phyloP scores from a whole-genome alignment of 306 rosid genomes.

The Cicer yamashitae region DNA sequence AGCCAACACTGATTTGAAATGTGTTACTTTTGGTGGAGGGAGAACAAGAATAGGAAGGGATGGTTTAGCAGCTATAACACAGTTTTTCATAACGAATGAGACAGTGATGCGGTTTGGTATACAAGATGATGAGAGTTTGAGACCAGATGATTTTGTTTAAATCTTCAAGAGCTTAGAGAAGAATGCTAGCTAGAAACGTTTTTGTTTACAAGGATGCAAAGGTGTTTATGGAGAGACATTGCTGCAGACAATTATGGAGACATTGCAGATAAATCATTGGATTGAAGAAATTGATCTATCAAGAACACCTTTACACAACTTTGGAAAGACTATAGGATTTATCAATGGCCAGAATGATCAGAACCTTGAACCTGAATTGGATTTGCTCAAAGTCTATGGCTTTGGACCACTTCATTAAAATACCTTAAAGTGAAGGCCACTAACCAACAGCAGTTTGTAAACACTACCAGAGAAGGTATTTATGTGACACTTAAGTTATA shows the following conservation, averaged over 20 bases:
- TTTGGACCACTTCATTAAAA: no score
- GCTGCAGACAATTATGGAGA: conserved; percentile 75
- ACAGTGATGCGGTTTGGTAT: conserved; percentile 70
- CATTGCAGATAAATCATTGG: conserved; percentile 89
- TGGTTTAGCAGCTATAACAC: conserved; percentile 74
- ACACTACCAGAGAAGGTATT: no score
- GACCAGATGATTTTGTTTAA: conserved; percentile 68
- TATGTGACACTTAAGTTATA: no score
- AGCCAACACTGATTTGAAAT: conserved; percentile 74
- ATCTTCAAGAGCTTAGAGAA: conserved; percentile 83
- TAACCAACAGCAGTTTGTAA: no score
- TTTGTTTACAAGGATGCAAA: conserved; percentile 79
- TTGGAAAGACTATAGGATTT: conserved; percentile 68
- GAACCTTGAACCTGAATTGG: conserved; percentile 80
- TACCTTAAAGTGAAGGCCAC: no score
- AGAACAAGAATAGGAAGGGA: conserved; percentile 84
- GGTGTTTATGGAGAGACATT: conserved; percentile 80
- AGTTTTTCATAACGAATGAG: conserved; percentile 71
- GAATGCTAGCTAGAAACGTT: conserved; percentile 75
- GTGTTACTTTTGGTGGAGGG: conserved; percentile 80
- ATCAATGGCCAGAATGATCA: conserved; percentile 80
- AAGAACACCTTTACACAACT: conserved; percentile 75
- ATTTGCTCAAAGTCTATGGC: conserved; percentile 59
- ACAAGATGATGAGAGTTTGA: conserved; percentile 77
- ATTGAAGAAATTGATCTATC: conserved; percentile 88